These are phyloP conservation scores for Xylogone sp. DNA, from an alignment of 2,329 filamentous ascomycete species.

Conservation along the genomic window DNA sequence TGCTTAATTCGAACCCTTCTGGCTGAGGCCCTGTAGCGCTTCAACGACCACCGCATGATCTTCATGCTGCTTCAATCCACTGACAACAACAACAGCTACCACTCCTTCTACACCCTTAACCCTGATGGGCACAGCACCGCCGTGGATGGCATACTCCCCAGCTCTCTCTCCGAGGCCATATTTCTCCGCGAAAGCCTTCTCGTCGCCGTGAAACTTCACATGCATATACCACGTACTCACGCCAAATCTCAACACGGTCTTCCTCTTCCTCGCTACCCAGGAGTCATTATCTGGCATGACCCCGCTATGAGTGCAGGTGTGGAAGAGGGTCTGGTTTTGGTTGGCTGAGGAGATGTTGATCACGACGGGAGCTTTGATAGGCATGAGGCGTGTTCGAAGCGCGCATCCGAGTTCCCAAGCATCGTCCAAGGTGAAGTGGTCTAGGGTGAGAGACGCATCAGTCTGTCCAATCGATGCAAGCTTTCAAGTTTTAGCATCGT, in stretches of 20 bases:
- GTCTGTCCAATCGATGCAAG: slow-evolving; percentile 26
- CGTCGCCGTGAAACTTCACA: slow-evolving; percentile 62
- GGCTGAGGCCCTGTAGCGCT: slow-evolving; percentile 32
- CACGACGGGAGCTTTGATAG: slow-evolving; percentile 50
- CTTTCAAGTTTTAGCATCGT: slow-evolving; percentile 10
- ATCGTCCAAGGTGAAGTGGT: slow-evolving; percentile 56
- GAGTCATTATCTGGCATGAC: slow-evolving; percentile 67
- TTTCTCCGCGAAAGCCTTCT: slow-evolving; percentile 60
- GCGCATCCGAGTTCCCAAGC: slow-evolving; percentile 63
- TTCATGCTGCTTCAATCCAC: slow-evolving; percentile 71
- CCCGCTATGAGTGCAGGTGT: slow-evolving; percentile 62
- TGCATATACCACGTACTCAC: slow-evolving; percentile 67
- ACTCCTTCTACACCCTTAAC: slow-evolving; percentile 72
- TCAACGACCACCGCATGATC: slow-evolving; percentile 76
- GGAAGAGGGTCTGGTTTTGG: slow-evolving; percentile 62
- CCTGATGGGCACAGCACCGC: slow-evolving; percentile 69
- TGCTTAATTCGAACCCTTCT: background rate
- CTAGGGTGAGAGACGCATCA: slow-evolving; percentile 25
- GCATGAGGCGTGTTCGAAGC: slow-evolving; percentile 58
- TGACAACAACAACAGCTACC: slow-evolving; percentile 71
- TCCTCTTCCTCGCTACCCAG: slow-evolving; percentile 69
- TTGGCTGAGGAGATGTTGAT: slow-evolving; percentile 63
- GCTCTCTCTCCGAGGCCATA: slow-evolving; percentile 56
- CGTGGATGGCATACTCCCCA: slow-evolving; percentile 70
- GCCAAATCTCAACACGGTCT: slow-evolving; percentile 69